A percentile compares a stretch with the other conserved stretches of the same genome.
Evolutionary conservation across 129 eudicot species (phyloP).

Genomic region (Gnaphalium uliginosum): DNA sequence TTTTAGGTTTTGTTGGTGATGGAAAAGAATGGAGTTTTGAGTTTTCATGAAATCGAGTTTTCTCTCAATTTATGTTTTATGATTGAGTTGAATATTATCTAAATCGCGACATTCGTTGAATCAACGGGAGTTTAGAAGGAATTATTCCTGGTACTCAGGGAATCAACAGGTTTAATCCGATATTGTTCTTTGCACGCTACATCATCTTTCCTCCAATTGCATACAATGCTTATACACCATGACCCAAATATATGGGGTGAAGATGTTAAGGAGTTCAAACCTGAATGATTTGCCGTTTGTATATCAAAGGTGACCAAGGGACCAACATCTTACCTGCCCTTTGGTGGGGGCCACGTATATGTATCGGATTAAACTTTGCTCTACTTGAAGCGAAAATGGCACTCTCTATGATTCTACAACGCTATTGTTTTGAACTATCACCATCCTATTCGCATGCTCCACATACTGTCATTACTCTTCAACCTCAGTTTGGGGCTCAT

Average conservation of each 20-base stretch:
- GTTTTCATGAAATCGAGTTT: too few species aligned
- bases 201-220: conserved; percentile 6
- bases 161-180: too few species aligned
- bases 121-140: too few species aligned
- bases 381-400: conserved; percentile 51
- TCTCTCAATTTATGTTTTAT: too few species aligned
- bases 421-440: conserved; percentile 44
- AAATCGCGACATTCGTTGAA: too few species aligned
- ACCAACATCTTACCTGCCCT: conserved; percentile 27
- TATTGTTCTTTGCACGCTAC: too few species aligned
- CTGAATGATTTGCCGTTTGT: conserved; percentile 27
- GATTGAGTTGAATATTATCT: too few species aligned
- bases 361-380: conserved; percentile 39
- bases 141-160: too few species aligned
- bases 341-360: conserved; percentile 42
- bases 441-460: conserved; percentile 61
- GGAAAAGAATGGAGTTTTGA: too few species aligned
- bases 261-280: conserved; percentile 34
- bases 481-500: conserved; percentile 55
- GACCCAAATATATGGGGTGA: conserved; percentile 33
- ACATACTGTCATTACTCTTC: conserved; percentile 25
- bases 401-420: conserved; percentile 42
- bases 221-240: conserved; percentile 14
- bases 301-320: conserved; percentile 28
- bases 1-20: too few species aligned